A percentile compares a stretch with the other conserved stretches of the same genome.
phyloP scores from a whole-genome alignment of 306 rosid species.

The Hippophae gyantsensis region DNA sequence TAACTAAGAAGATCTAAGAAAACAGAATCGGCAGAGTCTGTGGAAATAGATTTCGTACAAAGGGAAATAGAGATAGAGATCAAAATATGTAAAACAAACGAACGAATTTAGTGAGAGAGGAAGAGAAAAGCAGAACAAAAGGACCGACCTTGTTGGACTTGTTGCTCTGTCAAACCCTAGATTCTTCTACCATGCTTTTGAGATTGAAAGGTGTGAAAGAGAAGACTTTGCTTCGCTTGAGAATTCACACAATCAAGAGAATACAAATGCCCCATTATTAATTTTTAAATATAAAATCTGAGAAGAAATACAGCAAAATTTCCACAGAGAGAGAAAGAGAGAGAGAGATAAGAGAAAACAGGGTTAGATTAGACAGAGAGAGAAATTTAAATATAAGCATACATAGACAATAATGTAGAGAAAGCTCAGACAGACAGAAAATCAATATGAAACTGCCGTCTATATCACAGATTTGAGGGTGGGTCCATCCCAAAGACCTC shows the following conservation, averaged over 20 bases:
- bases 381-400: constrained; percentile 9
- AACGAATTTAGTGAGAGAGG: constrained; percentile 19
- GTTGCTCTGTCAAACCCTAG: constrained; percentile 71
- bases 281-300: not conserved
- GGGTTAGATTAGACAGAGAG: too few species aligned
- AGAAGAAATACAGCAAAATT: not conserved
- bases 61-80: constrained; percentile 14
- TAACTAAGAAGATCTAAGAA: constrained; percentile 21
- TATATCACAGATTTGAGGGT: constrained; percentile 70
- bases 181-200: constrained; percentile 56
- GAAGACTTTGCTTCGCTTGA: constrained; percentile 52
- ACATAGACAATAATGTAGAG: constrained; percentile 29
- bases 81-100: constrained; percentile 12
- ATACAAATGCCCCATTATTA: constrained; percentile 56
- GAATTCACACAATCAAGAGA: constrained; percentile 40
- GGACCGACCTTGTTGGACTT: constrained; percentile 50
- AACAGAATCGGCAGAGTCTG: constrained; percentile 28
- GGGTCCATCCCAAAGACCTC: constrained; percentile 70
- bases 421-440: constrained; percentile 33
- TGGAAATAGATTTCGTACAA: not conserved
- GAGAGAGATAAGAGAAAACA: constrained; percentile 14
- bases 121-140: constrained; percentile 31
- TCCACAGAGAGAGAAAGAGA: too few species aligned
- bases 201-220: constrained; percentile 70
- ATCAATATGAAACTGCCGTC: constrained; percentile 52